A percentile compares a stretch with the other conserved stretches of the same genome.
Conservation (phyloP, 2,329 filamentous ascomycete genomes). For the Colletotrichum acutatum region DNA sequence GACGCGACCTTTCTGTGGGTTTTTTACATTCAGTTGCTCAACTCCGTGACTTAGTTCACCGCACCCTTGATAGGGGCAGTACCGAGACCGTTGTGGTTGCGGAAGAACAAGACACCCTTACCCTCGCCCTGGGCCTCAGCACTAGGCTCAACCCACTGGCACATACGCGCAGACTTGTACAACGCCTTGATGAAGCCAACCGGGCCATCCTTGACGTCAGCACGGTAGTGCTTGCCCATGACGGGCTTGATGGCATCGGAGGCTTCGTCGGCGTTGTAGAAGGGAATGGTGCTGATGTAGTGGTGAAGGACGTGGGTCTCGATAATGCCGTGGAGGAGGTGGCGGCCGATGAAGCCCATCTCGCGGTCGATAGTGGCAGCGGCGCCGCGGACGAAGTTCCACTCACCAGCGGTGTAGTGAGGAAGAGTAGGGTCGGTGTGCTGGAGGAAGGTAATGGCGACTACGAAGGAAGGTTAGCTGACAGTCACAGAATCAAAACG, state of each 20-base stretch:
- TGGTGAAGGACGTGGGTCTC: constrained; percentile 99
- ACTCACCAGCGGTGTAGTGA: constrained; percentile 87
- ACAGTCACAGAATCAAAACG: neutral
- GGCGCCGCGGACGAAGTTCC: constrained; percentile 94
- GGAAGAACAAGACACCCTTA: constrained; percentile 91
- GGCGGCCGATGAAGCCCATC: constrained; percentile 93
- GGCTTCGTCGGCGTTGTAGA: constrained; percentile 73
- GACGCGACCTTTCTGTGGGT: constrained; percentile 5
- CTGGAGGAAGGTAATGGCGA: constrained; percentile 97
- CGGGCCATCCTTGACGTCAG: constrained; percentile 80
- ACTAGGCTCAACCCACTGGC: constrained; percentile 97
- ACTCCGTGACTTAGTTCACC: neutral
- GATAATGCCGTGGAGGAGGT: constrained; percentile 93
- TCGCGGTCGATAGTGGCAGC: constrained; percentile 97
- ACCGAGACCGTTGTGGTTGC: constrained; percentile 91
- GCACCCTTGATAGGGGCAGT: constrained; percentile 46
- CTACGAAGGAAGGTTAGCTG: constrained; percentile 56
- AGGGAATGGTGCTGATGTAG: constrained; percentile 95
- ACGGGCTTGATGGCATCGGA: constrained; percentile 75
- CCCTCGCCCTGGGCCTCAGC: constrained; percentile 82
- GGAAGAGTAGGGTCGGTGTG: constrained; percentile 95
- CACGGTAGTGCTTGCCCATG: constrained; percentile 96
- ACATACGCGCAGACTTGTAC: constrained; percentile 84
- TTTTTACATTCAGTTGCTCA: neutral
- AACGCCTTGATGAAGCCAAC: constrained; percentile 86